Conservation (phyloP, 306 rosid genomes). For the Gleditsia sinensis region DNA sequence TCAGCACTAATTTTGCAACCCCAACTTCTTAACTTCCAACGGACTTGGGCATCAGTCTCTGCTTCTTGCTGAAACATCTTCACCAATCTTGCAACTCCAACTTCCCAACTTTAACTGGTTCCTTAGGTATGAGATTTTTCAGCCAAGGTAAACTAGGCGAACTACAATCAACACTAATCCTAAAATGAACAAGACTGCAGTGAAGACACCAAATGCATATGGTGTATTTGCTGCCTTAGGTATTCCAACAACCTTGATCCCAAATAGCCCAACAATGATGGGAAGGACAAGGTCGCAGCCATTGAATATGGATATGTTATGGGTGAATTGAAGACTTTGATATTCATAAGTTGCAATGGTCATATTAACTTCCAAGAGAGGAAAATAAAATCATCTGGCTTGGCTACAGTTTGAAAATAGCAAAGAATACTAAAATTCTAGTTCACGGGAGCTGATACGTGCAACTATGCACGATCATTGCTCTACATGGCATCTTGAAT, state of each 20-base stretch:
- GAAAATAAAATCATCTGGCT: neutral
- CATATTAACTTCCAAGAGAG: slow-evolving; percentile 22
- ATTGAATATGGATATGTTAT: slow-evolving; percentile 80
- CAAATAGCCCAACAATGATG: slow-evolving; percentile 82
- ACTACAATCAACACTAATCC: slow-evolving; percentile 58
- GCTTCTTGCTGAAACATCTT: slow-evolving; percentile 96
- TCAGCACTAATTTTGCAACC: no score
- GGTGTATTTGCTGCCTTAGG: slow-evolving; percentile 70
- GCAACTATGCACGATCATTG: no score
- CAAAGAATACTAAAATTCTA: no score
- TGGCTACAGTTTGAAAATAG: neutral
- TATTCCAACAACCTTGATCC: slow-evolving; percentile 95
- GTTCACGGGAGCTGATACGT: no score
- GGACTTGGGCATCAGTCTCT: slow-evolving; percentile 87
- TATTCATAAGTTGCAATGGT: slow-evolving; percentile 22
- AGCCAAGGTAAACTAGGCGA: slow-evolving; percentile 70
- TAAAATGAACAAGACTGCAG: slow-evolving; percentile 60
- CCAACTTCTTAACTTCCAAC: no score
- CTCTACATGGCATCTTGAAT: no score
- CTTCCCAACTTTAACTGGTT: slow-evolving; percentile 71
- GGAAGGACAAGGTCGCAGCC: slow-evolving; percentile 88
- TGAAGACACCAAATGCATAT: slow-evolving; percentile 79
- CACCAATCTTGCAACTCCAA: slow-evolving; percentile 78
- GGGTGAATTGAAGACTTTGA: slow-evolving; percentile 83
- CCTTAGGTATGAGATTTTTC: slow-evolving; percentile 60